Evolutionary conservation across 2,329 filamentous ascomycete species (phyloP).

Genomic region (Coleophoma cylindrospora): DNA sequence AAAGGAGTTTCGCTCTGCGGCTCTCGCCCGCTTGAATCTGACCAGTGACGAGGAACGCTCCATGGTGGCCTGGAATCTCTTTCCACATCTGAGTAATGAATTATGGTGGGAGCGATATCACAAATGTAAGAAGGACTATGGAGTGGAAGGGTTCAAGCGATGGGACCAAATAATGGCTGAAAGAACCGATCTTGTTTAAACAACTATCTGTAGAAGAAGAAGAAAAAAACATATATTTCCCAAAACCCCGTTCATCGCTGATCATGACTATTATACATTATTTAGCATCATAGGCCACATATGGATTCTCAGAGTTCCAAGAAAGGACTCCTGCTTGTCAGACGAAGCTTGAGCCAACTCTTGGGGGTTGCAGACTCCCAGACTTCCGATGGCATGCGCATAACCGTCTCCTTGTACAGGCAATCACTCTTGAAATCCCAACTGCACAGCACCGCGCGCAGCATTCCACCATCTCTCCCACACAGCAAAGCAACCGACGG

Average conservation of each 20-base stretch:
- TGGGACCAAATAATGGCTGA: background rate
- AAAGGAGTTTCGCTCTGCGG: background rate
- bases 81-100: background rate
- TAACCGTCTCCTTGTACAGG: constrained; percentile 17
- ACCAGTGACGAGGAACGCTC: background rate
- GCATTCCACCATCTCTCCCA: constrained; percentile 25
- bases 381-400: constrained; percentile 13
- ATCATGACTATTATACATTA: too few relatives aligned
- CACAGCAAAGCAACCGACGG: constrained; percentile 22
- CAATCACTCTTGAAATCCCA: constrained; percentile 18
- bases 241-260: background rate
- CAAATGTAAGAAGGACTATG: background rate
- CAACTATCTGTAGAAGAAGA: background rate
- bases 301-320: too few relatives aligned
- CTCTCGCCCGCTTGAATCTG: background rate
- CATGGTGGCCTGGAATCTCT: background rate
- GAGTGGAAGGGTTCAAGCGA: background rate
- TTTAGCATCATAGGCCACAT: too few relatives aligned
- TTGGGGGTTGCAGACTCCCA: constrained; percentile 15
- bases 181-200: background rate
- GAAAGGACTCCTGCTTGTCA: constrained; percentile 2
- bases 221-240: background rate
- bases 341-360: constrained; percentile 15
- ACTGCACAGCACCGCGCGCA: constrained; percentile 21
- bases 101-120: background rate